phyloP scores from a whole-genome alignment of 2,329 filamentous ascomycete genomes.

The Teratosphaeria epicoccoides region DNA sequence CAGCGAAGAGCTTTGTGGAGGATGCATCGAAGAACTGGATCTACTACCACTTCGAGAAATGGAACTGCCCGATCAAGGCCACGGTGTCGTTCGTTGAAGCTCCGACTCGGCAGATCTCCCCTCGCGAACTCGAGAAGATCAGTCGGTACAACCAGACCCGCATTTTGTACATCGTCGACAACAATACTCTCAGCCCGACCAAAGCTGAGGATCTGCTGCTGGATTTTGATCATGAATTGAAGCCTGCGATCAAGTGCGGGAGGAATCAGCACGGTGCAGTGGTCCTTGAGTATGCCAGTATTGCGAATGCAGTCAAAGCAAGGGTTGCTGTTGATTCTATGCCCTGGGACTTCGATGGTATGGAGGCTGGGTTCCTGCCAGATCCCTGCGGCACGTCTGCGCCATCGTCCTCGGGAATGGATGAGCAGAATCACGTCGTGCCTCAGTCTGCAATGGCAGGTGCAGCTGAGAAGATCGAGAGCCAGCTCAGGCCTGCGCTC shows the following conservation, averaged over 20 bases:
- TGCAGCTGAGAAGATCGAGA: not conserved
- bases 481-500: not conserved
- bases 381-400: constrained; percentile 7
- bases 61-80: constrained; percentile 1
- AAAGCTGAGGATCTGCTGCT: not conserved
- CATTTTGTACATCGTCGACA: constrained; percentile 1
- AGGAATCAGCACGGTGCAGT: constrained; percentile 5
- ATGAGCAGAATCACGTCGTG: not conserved
- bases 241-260: not conserved
- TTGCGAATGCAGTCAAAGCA: constrained; percentile 3
- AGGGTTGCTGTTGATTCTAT: constrained; percentile 1
- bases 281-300: constrained; percentile 7
- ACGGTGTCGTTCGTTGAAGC: constrained; percentile 4
- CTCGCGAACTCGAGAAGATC: not conserved
- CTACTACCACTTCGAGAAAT: constrained; percentile 3
- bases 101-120: constrained; percentile 1
- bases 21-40: constrained; percentile 2
- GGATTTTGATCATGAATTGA: not conserved
- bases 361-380: constrained; percentile 5
- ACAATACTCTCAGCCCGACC: not conserved
- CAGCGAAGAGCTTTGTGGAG: constrained; percentile 9
- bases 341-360: not conserved
- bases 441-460: not conserved
- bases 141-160: not conserved
- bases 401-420: not conserved